Evolutionary conservation across 2,329 filamentous ascomycete species (phyloP), one percentile per base, ranked within the genome.

Genomic region (Fusarium protoensiforme): DNA sequence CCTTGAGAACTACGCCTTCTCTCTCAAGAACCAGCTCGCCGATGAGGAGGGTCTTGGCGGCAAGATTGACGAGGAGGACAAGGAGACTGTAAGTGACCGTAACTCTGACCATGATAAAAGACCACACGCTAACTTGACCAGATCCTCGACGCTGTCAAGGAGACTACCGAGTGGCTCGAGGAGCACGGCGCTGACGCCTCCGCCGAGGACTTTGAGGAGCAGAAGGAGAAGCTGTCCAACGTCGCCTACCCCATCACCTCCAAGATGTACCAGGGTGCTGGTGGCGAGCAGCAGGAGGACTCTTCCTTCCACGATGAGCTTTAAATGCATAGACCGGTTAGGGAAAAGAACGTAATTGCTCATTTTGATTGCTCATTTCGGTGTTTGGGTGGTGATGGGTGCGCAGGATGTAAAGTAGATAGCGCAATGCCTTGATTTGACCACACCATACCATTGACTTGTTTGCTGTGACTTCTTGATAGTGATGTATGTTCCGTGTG

Each of bases 1-100:
- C 78, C 93, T 99, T 71, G 96, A 99, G 92, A 98, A 98, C 92
- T 99, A 98, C 87, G 95, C 95, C 78, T 98, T 97, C 91, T 96
- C 90, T 88, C 89, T 99, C 79, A 98, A 98, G 94, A 98, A 98
- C 93, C 96, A 98, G 89, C 92, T 95, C 88, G 96, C 95, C 84
- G 96, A 99, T 75, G 93, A 97, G 78, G 95, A 98, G 74, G 96
- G 96, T 84, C 94, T 98, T 71, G 96, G 96, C 85, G 94, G 95
- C 87, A 98, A 98, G 94, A 96, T 99, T 80, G 94, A 96, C 74
- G 96, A 98, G 63, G 96, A 98, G 79, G 96, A 99, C 87, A 98
- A 98, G 93, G 95, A 98, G 86, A 92, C 94, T 79, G 91, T 92
- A 87, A 90, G 90, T 86, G 16, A 54, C 20, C 31, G 90, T 86